These are phyloP conservation scores for Pleodorina starrii DNA, from an alignment of 139 green algal species.

Conservation along the genomic window DNA sequence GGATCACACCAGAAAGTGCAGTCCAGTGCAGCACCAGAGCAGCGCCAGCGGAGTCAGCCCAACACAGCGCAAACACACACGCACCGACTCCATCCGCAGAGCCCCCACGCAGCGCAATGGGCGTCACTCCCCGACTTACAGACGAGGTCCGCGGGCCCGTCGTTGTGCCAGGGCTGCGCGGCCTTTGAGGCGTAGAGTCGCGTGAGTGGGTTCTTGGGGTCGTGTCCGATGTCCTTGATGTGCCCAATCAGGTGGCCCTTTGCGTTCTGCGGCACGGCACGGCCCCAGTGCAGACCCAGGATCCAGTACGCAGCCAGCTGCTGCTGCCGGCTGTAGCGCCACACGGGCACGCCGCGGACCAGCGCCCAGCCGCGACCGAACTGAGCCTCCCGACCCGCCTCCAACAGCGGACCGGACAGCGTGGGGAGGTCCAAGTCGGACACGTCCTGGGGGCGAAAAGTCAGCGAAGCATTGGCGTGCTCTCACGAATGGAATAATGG, in stretches of 20 bases:
- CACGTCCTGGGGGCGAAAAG: constrained; percentile 43
- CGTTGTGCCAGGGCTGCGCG: constrained; percentile 77
- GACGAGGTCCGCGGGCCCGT: constrained; percentile 72
- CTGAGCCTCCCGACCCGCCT: constrained; percentile 57
- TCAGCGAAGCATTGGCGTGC: too few relatives aligned
- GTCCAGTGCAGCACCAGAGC: too few relatives aligned
- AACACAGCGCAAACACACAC: too few relatives aligned
- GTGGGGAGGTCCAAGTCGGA: constrained; percentile 68
- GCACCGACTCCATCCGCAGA: too few relatives aligned
- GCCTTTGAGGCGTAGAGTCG: constrained; percentile 76
- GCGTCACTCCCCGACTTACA: constrained; percentile 45
- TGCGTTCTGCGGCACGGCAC: constrained; percentile 69
- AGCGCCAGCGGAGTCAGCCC: too few relatives aligned
- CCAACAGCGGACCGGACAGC: constrained; percentile 60
- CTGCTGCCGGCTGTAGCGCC: constrained; percentile 65
- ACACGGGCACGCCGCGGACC: constrained; percentile 70
- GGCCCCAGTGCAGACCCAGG: constrained; percentile 70
- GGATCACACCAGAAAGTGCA: too few relatives aligned
- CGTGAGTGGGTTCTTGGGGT: constrained; percentile 62
- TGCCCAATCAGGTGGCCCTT: constrained; percentile 80
- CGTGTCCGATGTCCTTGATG: constrained; percentile 74
- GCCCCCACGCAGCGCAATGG: too few relatives aligned
- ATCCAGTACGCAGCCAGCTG: constrained; percentile 64
- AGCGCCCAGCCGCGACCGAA: constrained; percentile 74
- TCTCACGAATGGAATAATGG: too few relatives aligned